Evolutionary conservation across 1,284 basidiomycete species (phyloP).

Genomic region (Leccinum olivaceoglutinosum): DNA sequence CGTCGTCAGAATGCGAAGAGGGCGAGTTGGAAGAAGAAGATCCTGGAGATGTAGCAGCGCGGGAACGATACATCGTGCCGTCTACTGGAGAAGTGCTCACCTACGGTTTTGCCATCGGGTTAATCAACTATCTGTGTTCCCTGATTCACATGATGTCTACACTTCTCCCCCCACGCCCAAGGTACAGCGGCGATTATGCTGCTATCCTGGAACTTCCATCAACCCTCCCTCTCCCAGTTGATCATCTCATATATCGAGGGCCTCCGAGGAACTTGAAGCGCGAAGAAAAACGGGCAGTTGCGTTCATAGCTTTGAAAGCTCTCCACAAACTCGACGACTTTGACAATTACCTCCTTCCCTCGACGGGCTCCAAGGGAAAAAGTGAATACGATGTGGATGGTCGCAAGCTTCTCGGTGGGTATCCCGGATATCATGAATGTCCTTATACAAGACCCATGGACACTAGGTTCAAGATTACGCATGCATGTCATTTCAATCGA

Average conservation of each 20-base stretch:
- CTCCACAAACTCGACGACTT: slow-evolving; percentile 69
- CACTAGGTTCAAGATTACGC: slow-evolving; percentile 48
- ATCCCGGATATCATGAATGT: slow-evolving; percentile 53
- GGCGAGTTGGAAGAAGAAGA: slow-evolving; percentile 39
- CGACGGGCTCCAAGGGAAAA: slow-evolving; percentile 37
- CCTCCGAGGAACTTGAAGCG: slow-evolving; percentile 59
- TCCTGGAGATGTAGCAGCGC: slow-evolving; percentile 50
- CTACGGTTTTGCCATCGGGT: slow-evolving; percentile 63
- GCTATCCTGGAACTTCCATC: slow-evolving; percentile 60
- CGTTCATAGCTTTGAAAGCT: slow-evolving; percentile 67
- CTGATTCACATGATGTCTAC: slow-evolving; percentile 67
- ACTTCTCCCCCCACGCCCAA: slow-evolving; percentile 54
- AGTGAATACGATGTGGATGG: slow-evolving; percentile 51
- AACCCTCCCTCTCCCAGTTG: slow-evolving; percentile 54
- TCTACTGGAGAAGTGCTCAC: slow-evolving; percentile 72
- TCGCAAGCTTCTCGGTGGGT: slow-evolving; percentile 30
- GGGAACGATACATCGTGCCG: slow-evolving; percentile 68
- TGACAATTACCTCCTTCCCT: slow-evolving; percentile 73
- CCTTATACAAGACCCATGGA: slow-evolving; percentile 60
- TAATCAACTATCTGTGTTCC: slow-evolving; percentile 69
- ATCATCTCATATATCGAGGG: slow-evolving; percentile 52
- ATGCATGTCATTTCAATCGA: slow-evolving; percentile 55
- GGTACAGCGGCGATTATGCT: slow-evolving; percentile 54
- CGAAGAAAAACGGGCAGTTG: slow-evolving; percentile 75
- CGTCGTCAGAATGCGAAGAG: slow-evolving; percentile 28